phyloP scores from a whole-genome alignment of 2,329 filamentous ascomycete species.

The Pseudogymnoascus sp. region DNA sequence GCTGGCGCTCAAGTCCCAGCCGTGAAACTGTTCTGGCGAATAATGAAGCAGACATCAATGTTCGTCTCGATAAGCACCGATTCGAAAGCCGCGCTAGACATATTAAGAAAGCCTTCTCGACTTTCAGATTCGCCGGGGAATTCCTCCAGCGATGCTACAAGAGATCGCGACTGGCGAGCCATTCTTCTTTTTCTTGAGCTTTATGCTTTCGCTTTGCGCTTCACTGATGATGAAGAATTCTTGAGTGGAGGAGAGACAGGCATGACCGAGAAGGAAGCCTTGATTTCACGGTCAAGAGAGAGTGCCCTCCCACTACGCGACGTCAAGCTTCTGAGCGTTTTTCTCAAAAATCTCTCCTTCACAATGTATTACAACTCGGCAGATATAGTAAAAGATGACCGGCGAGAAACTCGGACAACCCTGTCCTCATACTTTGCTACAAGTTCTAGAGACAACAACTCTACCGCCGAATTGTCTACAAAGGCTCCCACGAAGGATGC shows the following conservation, averaged over 20 bases:
- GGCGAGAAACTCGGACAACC: constrained; percentile 29
- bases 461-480: constrained; percentile 1
- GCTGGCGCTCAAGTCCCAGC: constrained; percentile 46
- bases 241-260: constrained; percentile 51
- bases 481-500: neutral
- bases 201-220: constrained; percentile 83
- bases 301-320: constrained; percentile 66
- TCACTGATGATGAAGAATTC: constrained; percentile 97
- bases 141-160: constrained; percentile 15
- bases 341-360: constrained; percentile 87
- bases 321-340: constrained; percentile 66
- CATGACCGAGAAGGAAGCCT: constrained; percentile 32
- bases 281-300: constrained; percentile 44
- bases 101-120: constrained; percentile 30
- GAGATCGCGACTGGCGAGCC: constrained; percentile 67
- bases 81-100: constrained; percentile 48
- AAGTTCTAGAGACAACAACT: constrained; percentile 14
- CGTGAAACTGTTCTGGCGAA: constrained; percentile 80
- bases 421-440: constrained; percentile 39
- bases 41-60: constrained; percentile 48
- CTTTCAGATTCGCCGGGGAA: neutral
- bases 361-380: constrained; percentile 77
- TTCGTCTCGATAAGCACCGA: constrained; percentile 51
- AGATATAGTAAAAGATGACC: constrained; percentile 47
- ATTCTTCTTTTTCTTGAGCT: constrained; percentile 87